Percentiles rank a stretch among this genome's conserved stretches.
phyloP scores from a whole-genome alignment of 768 basidiomycete species.

The Rhizopogon rudus region DNA sequence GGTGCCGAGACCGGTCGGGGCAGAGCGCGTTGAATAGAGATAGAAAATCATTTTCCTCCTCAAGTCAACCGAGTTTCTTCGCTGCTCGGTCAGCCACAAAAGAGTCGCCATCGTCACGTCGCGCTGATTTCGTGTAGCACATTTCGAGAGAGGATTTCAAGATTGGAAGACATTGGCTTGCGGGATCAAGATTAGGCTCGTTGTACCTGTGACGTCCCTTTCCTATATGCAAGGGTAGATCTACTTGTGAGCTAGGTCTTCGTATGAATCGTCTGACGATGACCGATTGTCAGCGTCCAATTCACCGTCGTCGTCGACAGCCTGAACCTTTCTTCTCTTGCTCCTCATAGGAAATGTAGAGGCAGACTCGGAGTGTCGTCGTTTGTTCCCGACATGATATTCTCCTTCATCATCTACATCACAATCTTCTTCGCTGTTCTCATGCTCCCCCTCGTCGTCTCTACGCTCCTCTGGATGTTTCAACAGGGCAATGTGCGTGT shows the following conservation, averaged over 20 bases:
- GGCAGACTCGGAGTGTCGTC: constrained; percentile 7
- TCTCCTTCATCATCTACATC: neutral
- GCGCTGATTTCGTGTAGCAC: constrained; percentile 29
- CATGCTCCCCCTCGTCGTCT: too few species aligned
- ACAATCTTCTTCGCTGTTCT: neutral
- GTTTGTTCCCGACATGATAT: constrained; percentile 11
- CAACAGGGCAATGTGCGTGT: constrained; percentile 17
- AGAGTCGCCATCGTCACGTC: neutral
- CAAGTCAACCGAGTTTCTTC: constrained; percentile 24
- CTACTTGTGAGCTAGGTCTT: constrained; percentile 1
- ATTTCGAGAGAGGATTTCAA: constrained; percentile 36
- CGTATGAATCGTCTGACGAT: neutral
- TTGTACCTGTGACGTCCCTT: constrained; percentile 5
- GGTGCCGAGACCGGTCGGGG: constrained; percentile 13
- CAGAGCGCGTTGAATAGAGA: constrained; percentile 17
- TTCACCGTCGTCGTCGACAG: neutral
- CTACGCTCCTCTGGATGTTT: neutral
- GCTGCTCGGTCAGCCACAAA: constrained; percentile 14
- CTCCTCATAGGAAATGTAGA: constrained; percentile 10
- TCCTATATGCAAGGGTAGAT: constrained; percentile 23
- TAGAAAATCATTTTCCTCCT: constrained; percentile 23
- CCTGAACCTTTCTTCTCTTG: constrained; percentile 3
- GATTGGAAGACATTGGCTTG: constrained; percentile 22
- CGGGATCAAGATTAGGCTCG: constrained; percentile 3
- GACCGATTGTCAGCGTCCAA: neutral